These are phyloP conservation scores for Cicer arietinum DNA, from an alignment of 306 rosid genomes.

Conservation along the genomic window DNA sequence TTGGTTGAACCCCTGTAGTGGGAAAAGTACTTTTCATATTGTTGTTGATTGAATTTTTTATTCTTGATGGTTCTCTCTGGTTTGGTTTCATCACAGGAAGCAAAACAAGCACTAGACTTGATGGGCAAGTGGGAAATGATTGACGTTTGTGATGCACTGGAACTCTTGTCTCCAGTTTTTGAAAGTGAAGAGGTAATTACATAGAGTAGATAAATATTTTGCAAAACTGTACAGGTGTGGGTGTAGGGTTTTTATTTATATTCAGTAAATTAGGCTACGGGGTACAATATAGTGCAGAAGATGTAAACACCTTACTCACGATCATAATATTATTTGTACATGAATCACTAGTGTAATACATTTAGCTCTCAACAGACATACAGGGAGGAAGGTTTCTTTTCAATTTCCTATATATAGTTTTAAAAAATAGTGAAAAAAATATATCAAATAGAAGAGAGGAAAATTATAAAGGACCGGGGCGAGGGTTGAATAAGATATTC, in stretches of 20 bases:
- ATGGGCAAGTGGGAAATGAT: slow-evolving; percentile 96
- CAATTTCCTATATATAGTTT: slow-evolving; percentile 23
- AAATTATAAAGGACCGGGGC: slow-evolving; percentile 10
- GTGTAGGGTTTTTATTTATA: slow-evolving; percentile 20
- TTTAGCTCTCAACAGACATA: slow-evolving; percentile 6
- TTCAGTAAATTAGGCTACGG: slow-evolving; percentile 17
- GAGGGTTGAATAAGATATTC: slow-evolving; percentile 34
- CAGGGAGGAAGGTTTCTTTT: background rate
- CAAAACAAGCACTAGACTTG: slow-evolving; percentile 91
- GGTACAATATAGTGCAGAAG: slow-evolving; percentile 1
- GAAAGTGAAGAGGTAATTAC: slow-evolving; percentile 94
- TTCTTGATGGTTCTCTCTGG: background rate
- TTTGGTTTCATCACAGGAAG: slow-evolving; percentile 74
- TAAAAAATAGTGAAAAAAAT: slow-evolving; percentile 9
- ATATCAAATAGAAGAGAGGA: slow-evolving; percentile 11
- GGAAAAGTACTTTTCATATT: background rate
- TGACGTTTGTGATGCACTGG: slow-evolving; percentile 95
- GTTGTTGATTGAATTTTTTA: slow-evolving; percentile 22
- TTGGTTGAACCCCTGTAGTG: background rate
- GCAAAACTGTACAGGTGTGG: slow-evolving; percentile 7
- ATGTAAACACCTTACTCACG: slow-evolving; percentile 5
- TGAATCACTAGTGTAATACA: background rate
- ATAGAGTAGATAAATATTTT: slow-evolving; percentile 1
- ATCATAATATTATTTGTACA: slow-evolving; percentile 9
- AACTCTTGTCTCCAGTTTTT: slow-evolving; percentile 92